A percentile compares a stretch with the other conserved stretches of the same genome.
Evolutionary conservation across 805 yeast genomes (phyloP).

Genomic region (Ogataea angusta): DNA sequence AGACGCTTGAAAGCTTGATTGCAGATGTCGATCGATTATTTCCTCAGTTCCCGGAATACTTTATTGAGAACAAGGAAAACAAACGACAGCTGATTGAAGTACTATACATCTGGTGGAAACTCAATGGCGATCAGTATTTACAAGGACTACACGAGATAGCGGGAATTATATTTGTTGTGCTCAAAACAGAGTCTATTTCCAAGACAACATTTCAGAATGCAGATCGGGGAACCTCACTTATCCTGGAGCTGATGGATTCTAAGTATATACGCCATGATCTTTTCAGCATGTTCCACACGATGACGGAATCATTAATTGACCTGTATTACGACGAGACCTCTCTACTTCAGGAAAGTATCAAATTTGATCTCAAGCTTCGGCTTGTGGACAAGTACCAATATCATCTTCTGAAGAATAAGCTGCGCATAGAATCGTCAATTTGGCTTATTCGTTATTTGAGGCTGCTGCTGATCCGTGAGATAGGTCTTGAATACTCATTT

Average conservation of each 20-base stretch:
- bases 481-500: constrained; percentile 37
- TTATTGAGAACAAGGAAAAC: constrained; percentile 28
- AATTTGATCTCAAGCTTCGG: constrained; percentile 46
- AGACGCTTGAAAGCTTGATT: constrained; percentile 41
- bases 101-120: constrained; percentile 48
- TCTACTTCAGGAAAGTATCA: constrained; percentile 44
- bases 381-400: constrained; percentile 49
- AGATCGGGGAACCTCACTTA: constrained; percentile 17
- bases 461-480: constrained; percentile 44
- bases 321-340: constrained; percentile 38
- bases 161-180: constrained; percentile 44
- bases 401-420: constrained; percentile 41
- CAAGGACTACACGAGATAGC: constrained; percentile 56
- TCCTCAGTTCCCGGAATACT: constrained; percentile 37
- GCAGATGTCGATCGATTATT: constrained; percentile 51
- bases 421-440: constrained; percentile 47
- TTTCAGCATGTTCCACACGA: constrained; percentile 41
- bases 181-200: constrained; percentile 36
- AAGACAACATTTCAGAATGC: constrained; percentile 11
- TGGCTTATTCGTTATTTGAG: constrained; percentile 55
- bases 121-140: constrained; percentile 37
- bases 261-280: constrained; percentile 40
- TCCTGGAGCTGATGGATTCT: constrained; percentile 38
- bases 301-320: constrained; percentile 37
- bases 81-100: constrained; percentile 37